Evolutionary conservation across 495 filamentous ascomycete genomes (phyloP).

Genomic region (Penicillium manginii): DNA sequence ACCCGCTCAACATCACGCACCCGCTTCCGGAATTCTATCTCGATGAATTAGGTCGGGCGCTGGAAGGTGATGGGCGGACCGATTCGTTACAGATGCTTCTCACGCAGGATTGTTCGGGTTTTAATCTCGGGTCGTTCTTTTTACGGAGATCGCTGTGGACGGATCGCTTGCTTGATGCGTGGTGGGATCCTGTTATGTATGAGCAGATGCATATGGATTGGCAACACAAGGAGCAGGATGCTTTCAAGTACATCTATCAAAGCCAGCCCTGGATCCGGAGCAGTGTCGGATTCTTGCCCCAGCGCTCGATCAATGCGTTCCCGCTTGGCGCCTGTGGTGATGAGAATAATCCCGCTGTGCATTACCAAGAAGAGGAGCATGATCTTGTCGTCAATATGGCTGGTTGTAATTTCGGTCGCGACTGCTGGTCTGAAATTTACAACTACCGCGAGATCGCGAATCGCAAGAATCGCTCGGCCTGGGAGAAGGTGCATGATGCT

Average conservation of each 20-base stretch:
- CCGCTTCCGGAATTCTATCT: slow-evolving; percentile 74
- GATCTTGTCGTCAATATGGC: slow-evolving; percentile 99
- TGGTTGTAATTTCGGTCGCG: slow-evolving; percentile 92
- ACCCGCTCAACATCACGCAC: slow-evolving; percentile 91
- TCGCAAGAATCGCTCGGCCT: slow-evolving; percentile 76
- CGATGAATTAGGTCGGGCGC: slow-evolving; percentile 69
- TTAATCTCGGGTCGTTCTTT: slow-evolving; percentile 97
- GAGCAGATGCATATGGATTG: slow-evolving; percentile 99
- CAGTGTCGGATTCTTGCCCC: slow-evolving; percentile 85
- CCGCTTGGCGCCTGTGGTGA: slow-evolving; percentile 88
- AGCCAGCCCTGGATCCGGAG: slow-evolving; percentile 92
- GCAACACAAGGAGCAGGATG: slow-evolving; percentile 98
- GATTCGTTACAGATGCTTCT: slow-evolving; percentile 84
- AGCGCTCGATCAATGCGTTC: slow-evolving; percentile 93
- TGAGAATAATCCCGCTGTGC: slow-evolving; percentile 70
- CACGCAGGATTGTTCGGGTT: slow-evolving; percentile 92
- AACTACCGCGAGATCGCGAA: slow-evolving; percentile 88
- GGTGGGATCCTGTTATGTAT: slow-evolving; percentile 98
- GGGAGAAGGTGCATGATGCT: slow-evolving; percentile 62
- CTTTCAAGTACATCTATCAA: slow-evolving; percentile 87
- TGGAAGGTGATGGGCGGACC: slow-evolving; percentile 71
- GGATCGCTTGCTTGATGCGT: slow-evolving; percentile 89
- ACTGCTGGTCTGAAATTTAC: slow-evolving; percentile 98
- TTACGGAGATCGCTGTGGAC: slow-evolving; percentile 83
- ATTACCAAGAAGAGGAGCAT: slow-evolving; percentile 82